These are phyloP conservation scores for Solanum habrochaites DNA, from an alignment of 257 asterid genomes.

Conservation along the genomic window DNA sequence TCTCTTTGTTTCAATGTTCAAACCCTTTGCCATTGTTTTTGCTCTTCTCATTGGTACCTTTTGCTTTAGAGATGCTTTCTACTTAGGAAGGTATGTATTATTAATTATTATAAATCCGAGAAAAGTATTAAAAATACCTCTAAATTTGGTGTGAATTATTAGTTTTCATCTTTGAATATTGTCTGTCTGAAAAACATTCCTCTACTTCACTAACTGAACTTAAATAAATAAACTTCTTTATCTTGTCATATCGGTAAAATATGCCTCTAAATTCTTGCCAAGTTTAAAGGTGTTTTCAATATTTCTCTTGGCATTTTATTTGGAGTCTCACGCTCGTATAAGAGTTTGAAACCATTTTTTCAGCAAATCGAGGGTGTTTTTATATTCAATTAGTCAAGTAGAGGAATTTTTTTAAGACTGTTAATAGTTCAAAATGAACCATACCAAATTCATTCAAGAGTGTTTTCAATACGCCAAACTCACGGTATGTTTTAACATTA, in stretches of 20 bases:
- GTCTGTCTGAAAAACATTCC: rapidly evolving
- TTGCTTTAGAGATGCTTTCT: constrained; percentile 32
- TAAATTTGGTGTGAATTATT: neutral
- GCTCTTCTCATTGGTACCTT: constrained; percentile 27
- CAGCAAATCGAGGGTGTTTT: neutral
- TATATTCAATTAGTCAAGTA: neutral
- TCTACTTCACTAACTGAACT: neutral
- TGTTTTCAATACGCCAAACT: neutral
- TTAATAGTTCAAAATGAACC: neutral
- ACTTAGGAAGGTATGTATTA: constrained; percentile 31
- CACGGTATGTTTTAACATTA: neutral
- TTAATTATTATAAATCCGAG: neutral
- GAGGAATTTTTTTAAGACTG: neutral
- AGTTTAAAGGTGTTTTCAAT: too few relatives aligned
- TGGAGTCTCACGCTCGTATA: neutral
- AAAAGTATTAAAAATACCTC: too few relatives aligned
- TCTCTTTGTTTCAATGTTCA: constrained; percentile 45
- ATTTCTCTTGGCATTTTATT: neutral
- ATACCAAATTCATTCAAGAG: rapidly evolving
- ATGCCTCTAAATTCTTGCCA: neutral
- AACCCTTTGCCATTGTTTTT: constrained; percentile 36
- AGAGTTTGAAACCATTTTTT: neutral
- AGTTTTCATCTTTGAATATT: too few relatives aligned
- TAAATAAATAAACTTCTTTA: too few relatives aligned
- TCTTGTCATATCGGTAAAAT: neutral